A percentile compares a stretch with the other conserved stretches of the same genome.
Evolutionary conservation across 2,329 filamentous ascomycete species (phyloP).

Genomic region (Pyrenophora teres): DNA sequence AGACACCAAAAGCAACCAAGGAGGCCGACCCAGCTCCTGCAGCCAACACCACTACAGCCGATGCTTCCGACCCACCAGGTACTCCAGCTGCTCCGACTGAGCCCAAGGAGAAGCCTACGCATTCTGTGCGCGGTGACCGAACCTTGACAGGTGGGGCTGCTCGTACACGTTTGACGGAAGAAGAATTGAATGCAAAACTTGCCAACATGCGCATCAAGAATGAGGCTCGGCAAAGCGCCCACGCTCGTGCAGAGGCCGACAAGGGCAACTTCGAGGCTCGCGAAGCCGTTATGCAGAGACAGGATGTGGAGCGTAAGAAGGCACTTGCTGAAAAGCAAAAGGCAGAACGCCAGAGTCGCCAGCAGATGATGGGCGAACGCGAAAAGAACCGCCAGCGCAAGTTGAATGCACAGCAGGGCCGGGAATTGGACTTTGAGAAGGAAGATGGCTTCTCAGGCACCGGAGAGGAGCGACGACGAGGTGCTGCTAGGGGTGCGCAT

Average conservation of each 20-base stretch:
- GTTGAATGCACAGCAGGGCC: conserved; percentile 60
- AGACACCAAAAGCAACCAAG: conserved; percentile 26
- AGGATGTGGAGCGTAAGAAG: conserved; percentile 50
- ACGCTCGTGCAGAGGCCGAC: conserved; percentile 70
- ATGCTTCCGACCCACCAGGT: conserved; percentile 16
- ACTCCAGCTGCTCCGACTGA: conserved; percentile 25
- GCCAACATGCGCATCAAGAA: conserved; percentile 66
- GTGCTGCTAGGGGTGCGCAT: conserved; percentile 57
- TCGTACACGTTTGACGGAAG: conserved; percentile 60
- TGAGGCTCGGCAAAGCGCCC: conserved; percentile 62
- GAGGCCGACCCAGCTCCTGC: conserved; percentile 27
- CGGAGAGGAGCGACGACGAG: conserved; percentile 49
- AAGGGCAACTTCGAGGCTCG: conserved; percentile 66
- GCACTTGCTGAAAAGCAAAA: conserved; percentile 43
- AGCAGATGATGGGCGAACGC: conserved; percentile 65
- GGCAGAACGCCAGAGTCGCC: conserved; percentile 57
- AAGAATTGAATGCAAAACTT: conserved; percentile 65
- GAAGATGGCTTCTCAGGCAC: conserved; percentile 59
- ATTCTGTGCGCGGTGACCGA: conserved; percentile 42
- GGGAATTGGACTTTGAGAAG: conserved; percentile 68
- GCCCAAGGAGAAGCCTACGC: conserved; percentile 30
- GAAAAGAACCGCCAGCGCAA: conserved; percentile 65
- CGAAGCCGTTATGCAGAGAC: conserved; percentile 63
- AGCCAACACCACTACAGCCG: conserved; percentile 7
- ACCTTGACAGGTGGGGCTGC: conserved; percentile 41